Percentiles rank a stretch among this genome's conserved stretches.
Conservation (phyloP, 805 yeast genomes). For the Lipomyces spencermartinsiae region DNA sequence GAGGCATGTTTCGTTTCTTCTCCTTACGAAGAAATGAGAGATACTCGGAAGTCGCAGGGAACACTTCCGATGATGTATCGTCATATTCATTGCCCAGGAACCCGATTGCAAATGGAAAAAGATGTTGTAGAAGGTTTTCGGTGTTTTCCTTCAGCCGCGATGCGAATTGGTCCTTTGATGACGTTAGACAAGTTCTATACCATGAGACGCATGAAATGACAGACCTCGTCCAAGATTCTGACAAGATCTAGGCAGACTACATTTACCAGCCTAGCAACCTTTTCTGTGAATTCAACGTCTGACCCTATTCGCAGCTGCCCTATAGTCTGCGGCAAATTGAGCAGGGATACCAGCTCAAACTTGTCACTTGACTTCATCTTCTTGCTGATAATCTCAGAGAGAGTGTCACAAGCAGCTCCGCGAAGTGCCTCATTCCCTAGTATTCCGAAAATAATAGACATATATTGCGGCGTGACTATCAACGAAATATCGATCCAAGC, state of each 20-base stretch:
- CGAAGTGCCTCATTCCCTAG: constrained; percentile 54
- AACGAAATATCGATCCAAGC: constrained; percentile 88
- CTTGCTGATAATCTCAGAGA: constrained; percentile 71
- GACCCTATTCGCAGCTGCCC: constrained; percentile 49
- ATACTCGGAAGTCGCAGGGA: constrained; percentile 79
- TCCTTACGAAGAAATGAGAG: constrained; percentile 64
- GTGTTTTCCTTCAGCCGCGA: constrained; percentile 19
- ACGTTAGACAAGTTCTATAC: constrained; percentile 41
- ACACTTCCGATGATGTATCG: constrained; percentile 82
- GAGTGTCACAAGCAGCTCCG: constrained; percentile 61
- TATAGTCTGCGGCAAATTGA: constrained; percentile 66
- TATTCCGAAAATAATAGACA: constrained; percentile 64
- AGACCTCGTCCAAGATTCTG: constrained; percentile 61
- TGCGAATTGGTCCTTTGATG: constrained; percentile 45
- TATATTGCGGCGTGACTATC: constrained; percentile 65
- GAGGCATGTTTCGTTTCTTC: constrained; percentile 55
- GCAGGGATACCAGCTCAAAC: constrained; percentile 68
- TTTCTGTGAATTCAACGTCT: constrained; percentile 74
- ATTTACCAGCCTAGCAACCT: constrained; percentile 74
- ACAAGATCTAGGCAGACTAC: constrained; percentile 78
- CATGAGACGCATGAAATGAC: constrained; percentile 20
- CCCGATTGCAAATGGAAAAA: constrained; percentile 74
- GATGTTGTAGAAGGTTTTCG: constrained; percentile 52
- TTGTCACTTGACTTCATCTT: constrained; percentile 79
- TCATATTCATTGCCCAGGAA: constrained; percentile 85